A percentile compares a stretch with the other conserved stretches of the same genome.
phyloP scores from a whole-genome alignment of 2,329 filamentous ascomycete genomes.

The Pseudogymnoascus sp. region DNA sequence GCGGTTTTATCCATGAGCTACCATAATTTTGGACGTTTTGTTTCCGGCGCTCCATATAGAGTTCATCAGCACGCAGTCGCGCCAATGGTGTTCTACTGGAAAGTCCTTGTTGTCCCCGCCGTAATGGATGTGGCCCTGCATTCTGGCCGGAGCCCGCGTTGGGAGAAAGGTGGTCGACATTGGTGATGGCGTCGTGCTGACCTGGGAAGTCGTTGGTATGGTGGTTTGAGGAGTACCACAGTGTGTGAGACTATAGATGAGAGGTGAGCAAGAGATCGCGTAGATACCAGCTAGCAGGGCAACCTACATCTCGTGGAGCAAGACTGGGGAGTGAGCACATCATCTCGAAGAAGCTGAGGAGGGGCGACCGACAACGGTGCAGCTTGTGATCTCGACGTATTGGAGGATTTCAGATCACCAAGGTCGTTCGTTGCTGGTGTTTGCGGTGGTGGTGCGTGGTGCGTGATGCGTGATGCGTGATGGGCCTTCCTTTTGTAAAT shows the following conservation, averaged over 20 bases:
- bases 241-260: slow-evolving; percentile 55
- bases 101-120: slow-evolving; percentile 39
- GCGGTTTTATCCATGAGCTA: slow-evolving; percentile 82
- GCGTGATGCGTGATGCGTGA: neutral
- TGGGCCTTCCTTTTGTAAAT: neutral
- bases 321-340: slow-evolving; percentile 61
- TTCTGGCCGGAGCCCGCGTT: slow-evolving; percentile 19
- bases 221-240: slow-evolving; percentile 66
- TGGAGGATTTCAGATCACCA: neutral
- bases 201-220: slow-evolving; percentile 36
- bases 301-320: slow-evolving; percentile 52
- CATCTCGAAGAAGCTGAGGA: slow-evolving; percentile 37
- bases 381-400: neutral
- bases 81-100: slow-evolving; percentile 58
- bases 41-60: slow-evolving; percentile 68
- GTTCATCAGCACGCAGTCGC: slow-evolving; percentile 69
- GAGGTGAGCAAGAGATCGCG: slow-evolving; percentile 5
- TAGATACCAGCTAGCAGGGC: neutral
- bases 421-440: neutral
- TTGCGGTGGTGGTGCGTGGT: neutral
- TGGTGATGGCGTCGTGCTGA: slow-evolving; percentile 27
- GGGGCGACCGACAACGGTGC: neutral
- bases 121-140: slow-evolving; percentile 26
- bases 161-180: slow-evolving; percentile 29
- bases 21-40: slow-evolving; percentile 81